Evolutionary conservation across 768 basidiomycete genomes (phyloP).

Genomic region (Auricularia sp.): DNA sequence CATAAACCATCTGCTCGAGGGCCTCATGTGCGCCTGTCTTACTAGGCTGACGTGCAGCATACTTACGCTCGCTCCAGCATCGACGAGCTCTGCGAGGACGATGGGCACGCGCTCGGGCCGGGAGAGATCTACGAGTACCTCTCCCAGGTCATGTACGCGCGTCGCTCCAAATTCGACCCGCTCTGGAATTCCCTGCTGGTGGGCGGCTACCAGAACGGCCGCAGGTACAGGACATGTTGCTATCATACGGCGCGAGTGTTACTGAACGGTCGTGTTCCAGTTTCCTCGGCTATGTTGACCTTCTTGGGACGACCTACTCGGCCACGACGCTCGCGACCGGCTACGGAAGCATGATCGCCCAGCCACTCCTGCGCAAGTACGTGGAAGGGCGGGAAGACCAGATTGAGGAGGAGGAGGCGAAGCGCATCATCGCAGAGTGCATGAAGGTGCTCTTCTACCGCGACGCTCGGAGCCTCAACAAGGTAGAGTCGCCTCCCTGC

Average conservation of each 20-base stretch:
- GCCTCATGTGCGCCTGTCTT: constrained; percentile 37
- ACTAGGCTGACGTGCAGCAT: not conserved
- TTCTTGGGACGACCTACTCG: constrained; percentile 92
- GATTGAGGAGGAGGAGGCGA: constrained; percentile 71
- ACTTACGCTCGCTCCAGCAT: constrained; percentile 18
- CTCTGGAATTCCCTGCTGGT: constrained; percentile 93
- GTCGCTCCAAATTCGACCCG: constrained; percentile 82
- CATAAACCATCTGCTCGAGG: constrained; percentile 71
- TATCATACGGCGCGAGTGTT: not conserved
- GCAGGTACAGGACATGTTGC: constrained; percentile 41
- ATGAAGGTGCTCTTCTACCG: constrained; percentile 95
- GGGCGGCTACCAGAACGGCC: constrained; percentile 79
- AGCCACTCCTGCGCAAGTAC: constrained; percentile 81
- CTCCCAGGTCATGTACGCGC: constrained; percentile 79
- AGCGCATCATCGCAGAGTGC: constrained; percentile 66
- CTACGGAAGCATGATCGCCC: constrained; percentile 86
- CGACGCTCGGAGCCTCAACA: constrained; percentile 90
- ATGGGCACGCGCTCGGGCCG: constrained; percentile 77
- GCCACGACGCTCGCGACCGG: constrained; percentile 92
- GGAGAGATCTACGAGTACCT: constrained; percentile 89
- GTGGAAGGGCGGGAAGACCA: constrained; percentile 73
- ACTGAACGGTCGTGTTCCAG: constrained; percentile 28
- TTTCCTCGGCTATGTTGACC: constrained; percentile 88
- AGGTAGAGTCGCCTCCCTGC: constrained; percentile 41
- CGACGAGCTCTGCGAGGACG: constrained; percentile 71